These are phyloP conservation scores for Grigorovia transvaalensis DNA, from an alignment of 805 yeast genomes.

Conservation along the genomic window DNA sequence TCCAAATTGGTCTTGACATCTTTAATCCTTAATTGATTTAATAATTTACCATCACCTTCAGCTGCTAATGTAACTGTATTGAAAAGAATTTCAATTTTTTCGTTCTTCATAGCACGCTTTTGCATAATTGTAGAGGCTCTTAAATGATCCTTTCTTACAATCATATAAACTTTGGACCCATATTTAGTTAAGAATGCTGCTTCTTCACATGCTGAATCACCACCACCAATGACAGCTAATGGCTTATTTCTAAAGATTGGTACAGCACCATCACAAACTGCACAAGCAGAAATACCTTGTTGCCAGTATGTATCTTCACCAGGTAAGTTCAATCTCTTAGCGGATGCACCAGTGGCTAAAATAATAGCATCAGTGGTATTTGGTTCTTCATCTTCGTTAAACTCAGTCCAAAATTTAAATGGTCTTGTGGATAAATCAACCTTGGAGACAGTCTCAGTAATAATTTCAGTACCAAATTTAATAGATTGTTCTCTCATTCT, in stretches of 20 bases:
- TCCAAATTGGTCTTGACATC: conserved; percentile 63
- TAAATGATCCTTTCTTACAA: conserved; percentile 88
- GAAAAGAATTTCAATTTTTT: conserved; percentile 84
- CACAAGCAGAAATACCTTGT: conserved; percentile 98
- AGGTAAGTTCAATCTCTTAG: conserved; percentile 84
- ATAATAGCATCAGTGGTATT: conserved; percentile 86
- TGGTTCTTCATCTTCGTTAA: conserved; percentile 85
- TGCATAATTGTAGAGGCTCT: conserved; percentile 97
- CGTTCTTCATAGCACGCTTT: conserved; percentile 74
- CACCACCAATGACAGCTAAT: conserved; percentile 96
- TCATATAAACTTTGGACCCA: conserved; percentile 87
- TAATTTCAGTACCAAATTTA: conserved; percentile 84
- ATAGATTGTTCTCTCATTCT: conserved; percentile 82
- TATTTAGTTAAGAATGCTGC: conserved; percentile 94
- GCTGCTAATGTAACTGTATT: conserved; percentile 81
- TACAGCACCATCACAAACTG: conserved; percentile 99
- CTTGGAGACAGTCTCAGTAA: conserved; percentile 91
- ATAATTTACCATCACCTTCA: conserved; percentile 84
- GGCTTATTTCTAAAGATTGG: conserved; percentile 98
- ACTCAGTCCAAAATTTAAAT: conserved; percentile 95
- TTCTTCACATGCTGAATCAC: conserved; percentile 99
- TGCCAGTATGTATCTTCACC: conserved; percentile 99
- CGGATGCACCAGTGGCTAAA: conserved; percentile 96
- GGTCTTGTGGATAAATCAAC: conserved; percentile 83
- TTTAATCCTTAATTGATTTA: conserved; percentile 53